Base-by-base conservation (phyloP, 2,329 filamentous ascomycete genomes). In the Teratosphaeria pseudoeucalypti region DNA sequence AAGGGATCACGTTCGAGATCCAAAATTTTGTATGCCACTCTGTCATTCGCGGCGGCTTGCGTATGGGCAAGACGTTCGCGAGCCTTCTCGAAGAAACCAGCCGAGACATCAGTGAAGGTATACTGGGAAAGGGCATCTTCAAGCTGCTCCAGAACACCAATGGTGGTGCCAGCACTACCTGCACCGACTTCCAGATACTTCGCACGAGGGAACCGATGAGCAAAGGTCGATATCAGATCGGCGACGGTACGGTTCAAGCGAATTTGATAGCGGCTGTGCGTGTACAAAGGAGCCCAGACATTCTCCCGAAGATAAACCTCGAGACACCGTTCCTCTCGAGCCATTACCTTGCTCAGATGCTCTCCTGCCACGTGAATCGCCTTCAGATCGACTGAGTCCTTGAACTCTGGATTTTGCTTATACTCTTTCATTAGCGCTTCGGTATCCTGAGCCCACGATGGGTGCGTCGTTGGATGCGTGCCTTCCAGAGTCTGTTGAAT, bases 91-190 rank as follows among this genome's bases (percentile, higher is more conserved):
- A 80, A 78, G 67, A 77, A 77, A 6, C 68, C 71, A 2, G 69
- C 57, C 0, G 74, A 74, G 11, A 78, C 72, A 60, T 80, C 78
- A 0, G 79, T 80, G 65, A 70, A 81, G 0, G 73, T 76, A 63
- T 80, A 81, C 19, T 19, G 19, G n/a, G 4, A 16, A 23, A 19
- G 19, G n/a, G 16, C 19, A 23, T 23, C 16, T 7, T n/a, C 43
- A 19, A 49, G 16, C 16, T 19, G 19, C 9, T 19, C 16, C 16
- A 49, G 16, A 10, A 49, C 11, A n/a, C 43, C 19, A 6, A 19
- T 19, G 16, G 43, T 49, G 16, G 43, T 49, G 19, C 43, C 43
- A 49, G n/a, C 43, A 49, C n/a, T 49, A n/a, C 43, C 43, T 10
- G 43, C 43, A 6, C 43, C 43, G 5, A 49, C 43, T 23, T 49